Evolutionary conservation across 169 alveolate species (phyloP).

Genomic region (Plasmodium chabaudi): DNA sequence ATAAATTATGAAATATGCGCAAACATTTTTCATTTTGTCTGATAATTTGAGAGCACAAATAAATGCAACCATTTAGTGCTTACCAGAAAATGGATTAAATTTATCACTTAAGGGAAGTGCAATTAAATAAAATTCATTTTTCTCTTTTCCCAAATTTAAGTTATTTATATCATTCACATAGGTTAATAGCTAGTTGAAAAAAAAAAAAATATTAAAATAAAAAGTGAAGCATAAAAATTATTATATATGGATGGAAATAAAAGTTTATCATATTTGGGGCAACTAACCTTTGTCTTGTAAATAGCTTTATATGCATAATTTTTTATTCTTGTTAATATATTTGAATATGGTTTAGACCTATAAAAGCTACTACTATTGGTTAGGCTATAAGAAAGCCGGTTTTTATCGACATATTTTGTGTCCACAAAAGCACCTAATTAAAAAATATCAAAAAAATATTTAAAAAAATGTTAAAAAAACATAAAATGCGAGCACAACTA

Average conservation of each 20-base stretch:
- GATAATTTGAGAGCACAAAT: background rate
- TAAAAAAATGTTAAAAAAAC: conserved; percentile 5
- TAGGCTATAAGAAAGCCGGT: background rate
- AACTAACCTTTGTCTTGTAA: conserved; percentile 50
- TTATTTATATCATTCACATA: conserved; percentile 67
- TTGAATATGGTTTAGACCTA: conserved; percentile 25
- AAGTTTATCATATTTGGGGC: no score
- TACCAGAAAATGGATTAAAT: conserved; percentile 66
- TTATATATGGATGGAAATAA: no score
- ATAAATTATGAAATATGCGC: background rate
- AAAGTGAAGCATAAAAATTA: no score
- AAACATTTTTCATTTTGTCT: no score
- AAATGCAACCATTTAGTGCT: background rate
- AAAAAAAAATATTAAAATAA: background rate
- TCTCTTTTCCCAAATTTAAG: conserved; percentile 47
- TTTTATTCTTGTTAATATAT: conserved; percentile 52
- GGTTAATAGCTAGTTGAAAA: conserved; percentile 38
- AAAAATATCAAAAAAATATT: background rate
- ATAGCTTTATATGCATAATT: conserved; percentile 53
- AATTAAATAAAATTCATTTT: conserved; percentile 65
- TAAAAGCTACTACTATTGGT: background rate
- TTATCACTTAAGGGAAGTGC: conserved; percentile 58
- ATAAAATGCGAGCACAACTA: background rate
- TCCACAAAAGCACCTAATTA: background rate
- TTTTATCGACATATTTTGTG: conserved; percentile 12